These are phyloP conservation scores for Scedosporium minutisporum DNA, from an alignment of 2,329 filamentous ascomycete genomes.

Conservation along the genomic window DNA sequence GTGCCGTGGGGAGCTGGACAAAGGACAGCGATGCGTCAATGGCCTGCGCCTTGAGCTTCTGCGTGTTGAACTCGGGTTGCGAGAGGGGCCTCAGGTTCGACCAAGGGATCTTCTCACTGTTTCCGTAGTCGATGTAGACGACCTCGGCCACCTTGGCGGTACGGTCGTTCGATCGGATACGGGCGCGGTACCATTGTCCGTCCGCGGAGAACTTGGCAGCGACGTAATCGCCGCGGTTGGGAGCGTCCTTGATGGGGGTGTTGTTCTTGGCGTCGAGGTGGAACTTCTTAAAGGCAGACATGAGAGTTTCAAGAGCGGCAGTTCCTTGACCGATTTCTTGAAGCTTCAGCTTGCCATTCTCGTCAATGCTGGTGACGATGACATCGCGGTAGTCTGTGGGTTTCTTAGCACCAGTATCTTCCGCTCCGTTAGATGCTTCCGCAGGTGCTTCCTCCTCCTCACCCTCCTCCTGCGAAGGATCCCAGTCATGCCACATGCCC, in stretches of 20 bases:
- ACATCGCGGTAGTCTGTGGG: constrained; percentile 82
- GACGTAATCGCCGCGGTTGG: constrained; percentile 86
- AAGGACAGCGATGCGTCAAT: constrained; percentile 80
- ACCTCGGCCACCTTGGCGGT: constrained; percentile 82
- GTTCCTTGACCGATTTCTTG: constrained; percentile 86
- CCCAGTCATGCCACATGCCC: constrained; percentile 89
- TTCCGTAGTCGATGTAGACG: constrained; percentile 92
- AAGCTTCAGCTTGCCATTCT: constrained; percentile 74
- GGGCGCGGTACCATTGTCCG: constrained; percentile 88
- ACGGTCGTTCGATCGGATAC: constrained; percentile 85
- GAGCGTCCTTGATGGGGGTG: constrained; percentile 60
- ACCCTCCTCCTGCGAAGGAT: constrained; percentile 73
- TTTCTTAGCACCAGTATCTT: constrained; percentile 50
- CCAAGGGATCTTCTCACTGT: constrained; percentile 84
- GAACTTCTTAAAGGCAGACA: constrained; percentile 85
- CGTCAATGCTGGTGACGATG: constrained; percentile 81
- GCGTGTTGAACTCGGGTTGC: constrained; percentile 65
- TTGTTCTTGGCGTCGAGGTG: constrained; percentile 77
- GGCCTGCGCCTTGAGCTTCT: constrained; percentile 81
- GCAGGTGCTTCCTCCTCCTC: constrained; percentile 41
- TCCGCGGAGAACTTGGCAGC: constrained; percentile 86
- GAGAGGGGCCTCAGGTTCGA: constrained; percentile 70
- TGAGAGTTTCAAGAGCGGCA: constrained; percentile 72
- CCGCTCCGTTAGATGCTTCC: constrained; percentile 39
- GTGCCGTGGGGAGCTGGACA: constrained; percentile 72